Percentiles rank a stretch among this genome's conserved stretches.
These are phyloP conservation scores for Populus alba DNA, from an alignment of 345 rosid species.

Conservation along the genomic window DNA sequence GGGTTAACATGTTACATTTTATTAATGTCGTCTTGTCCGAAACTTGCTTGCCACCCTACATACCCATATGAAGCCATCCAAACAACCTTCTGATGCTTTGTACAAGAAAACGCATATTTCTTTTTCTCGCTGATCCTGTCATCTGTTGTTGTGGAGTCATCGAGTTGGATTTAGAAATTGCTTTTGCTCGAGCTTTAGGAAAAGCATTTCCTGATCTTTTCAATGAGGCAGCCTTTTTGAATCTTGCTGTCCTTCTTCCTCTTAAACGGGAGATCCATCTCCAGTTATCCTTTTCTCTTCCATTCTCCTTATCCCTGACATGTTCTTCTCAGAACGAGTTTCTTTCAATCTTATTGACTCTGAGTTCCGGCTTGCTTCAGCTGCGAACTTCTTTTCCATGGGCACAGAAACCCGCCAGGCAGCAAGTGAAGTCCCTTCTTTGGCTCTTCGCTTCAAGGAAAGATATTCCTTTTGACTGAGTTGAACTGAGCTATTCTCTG, in stretches of 20 bases:
- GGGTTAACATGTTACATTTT: no score
- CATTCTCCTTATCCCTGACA: slow-evolving; percentile 3
- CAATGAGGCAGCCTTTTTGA: background rate
- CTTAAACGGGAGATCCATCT: background rate
- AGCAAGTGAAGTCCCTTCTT: slow-evolving; percentile 42
- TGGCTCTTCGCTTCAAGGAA: slow-evolving; percentile 35
- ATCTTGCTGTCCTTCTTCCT: slow-evolving; percentile 21
- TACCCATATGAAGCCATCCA: no score
- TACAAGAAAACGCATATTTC: background rate
- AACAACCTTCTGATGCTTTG: no score
- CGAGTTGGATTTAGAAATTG: background rate
- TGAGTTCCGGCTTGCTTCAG: slow-evolving; percentile 33
- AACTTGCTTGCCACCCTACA: no score
- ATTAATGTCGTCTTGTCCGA: no score
- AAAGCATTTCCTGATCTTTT: slow-evolving; percentile 2
- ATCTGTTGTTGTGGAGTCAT: background rate
- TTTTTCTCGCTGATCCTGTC: slow-evolving; percentile 16
- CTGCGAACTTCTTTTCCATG: slow-evolving; percentile 44
- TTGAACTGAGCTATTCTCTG: slow-evolving; percentile 13
- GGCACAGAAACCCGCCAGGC: slow-evolving; percentile 46
- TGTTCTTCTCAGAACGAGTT: background rate
- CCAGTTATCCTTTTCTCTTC: background rate
- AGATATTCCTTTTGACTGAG: slow-evolving; percentile 37
- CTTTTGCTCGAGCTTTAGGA: slow-evolving; percentile 35
- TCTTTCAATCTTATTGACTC: slow-evolving; percentile 35